These are phyloP conservation scores for Mimosa pudica DNA, from an alignment of 306 rosid species.

Conservation along the genomic window DNA sequence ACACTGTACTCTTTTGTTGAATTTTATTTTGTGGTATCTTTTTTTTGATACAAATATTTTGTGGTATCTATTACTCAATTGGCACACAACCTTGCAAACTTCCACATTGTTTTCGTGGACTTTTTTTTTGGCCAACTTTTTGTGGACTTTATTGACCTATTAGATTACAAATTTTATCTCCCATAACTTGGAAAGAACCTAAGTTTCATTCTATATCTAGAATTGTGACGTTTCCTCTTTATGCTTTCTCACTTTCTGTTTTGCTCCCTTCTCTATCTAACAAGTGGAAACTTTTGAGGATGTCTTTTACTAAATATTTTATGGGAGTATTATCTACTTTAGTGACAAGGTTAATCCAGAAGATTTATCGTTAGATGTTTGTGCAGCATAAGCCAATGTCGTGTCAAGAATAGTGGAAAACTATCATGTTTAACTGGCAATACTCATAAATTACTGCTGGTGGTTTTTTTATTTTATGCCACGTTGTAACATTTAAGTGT, in stretches of 20 bases:
- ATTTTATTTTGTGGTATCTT: neutral
- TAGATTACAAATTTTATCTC: conserved; percentile 19
- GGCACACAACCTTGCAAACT: conserved; percentile 19
- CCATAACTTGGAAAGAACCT: conserved; percentile 21
- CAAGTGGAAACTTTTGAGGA: no score
- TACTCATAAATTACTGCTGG: neutral
- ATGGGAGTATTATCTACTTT: neutral
- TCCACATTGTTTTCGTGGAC: neutral
- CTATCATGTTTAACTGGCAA: neutral
- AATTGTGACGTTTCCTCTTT: neutral
- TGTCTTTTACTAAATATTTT: neutral
- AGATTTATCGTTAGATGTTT: conserved; percentile 6
- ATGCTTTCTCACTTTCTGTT: neutral
- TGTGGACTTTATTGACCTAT: neutral
- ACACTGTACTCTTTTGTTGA: conserved; percentile 22
- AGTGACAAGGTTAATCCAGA: neutral
- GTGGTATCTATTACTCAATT: neutral
- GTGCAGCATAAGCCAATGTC: conserved; percentile 16
- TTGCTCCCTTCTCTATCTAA: no score
- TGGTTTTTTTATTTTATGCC: conserved; percentile 5
- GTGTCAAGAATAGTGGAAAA: conserved; percentile 7
- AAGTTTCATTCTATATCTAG: conserved; percentile 11
- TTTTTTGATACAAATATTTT: no score
- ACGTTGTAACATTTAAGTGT: conserved; percentile 28
- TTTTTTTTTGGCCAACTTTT: no score